A percentile compares a stretch with the other conserved stretches of the same genome.
These are phyloP conservation scores for Golovinomyces cichoracearum DNA, from an alignment of 2,329 filamentous ascomycete genomes.

Conservation along the genomic window DNA sequence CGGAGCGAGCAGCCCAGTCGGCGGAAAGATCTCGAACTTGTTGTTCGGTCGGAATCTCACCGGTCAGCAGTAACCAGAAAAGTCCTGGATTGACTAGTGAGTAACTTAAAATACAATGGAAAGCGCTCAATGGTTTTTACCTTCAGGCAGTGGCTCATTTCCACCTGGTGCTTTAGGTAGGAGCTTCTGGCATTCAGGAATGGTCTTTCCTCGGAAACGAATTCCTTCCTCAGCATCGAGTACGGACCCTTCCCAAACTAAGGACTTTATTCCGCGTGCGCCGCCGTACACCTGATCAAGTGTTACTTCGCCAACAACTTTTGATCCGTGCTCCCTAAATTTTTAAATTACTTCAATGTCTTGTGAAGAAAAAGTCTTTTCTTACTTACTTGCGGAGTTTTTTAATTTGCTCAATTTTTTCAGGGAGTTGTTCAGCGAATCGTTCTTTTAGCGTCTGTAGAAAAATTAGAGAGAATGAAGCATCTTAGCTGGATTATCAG, in stretches of 20 bases:
- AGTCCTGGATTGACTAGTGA: conserved; percentile 23
- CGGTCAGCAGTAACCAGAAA: conserved; percentile 96
- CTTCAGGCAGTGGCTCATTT: conserved; percentile 92
- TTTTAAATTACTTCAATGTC: not conserved
- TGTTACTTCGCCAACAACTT: conserved; percentile 90
- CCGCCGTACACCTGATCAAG: conserved; percentile 98
- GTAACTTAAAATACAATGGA: not conserved
- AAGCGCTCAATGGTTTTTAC: conserved; percentile 24
- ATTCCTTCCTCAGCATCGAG: conserved; percentile 93
- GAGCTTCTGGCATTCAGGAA: conserved; percentile 88
- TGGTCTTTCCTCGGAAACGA: conserved; percentile 89
- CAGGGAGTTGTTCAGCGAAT: conserved; percentile 84
- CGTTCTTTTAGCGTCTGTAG: conserved; percentile 82
- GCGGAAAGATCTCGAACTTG: conserved; percentile 65
- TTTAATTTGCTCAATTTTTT: conserved; percentile 98
- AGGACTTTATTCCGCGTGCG: conserved; percentile 89
- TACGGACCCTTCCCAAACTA: conserved; percentile 97
- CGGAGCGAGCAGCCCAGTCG: conserved; percentile 64
- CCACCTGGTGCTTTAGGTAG: conserved; percentile 78
- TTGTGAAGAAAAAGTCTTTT: not conserved
- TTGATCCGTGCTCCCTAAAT: conserved; percentile 67
- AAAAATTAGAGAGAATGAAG: not conserved
- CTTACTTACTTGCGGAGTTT: conserved; percentile 67
- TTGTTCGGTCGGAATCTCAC: conserved; percentile 56
- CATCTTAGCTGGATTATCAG: conserved; percentile 1